phyloP scores from a whole-genome alignment of 805 yeast genomes.

The Candida odintsovae region DNA sequence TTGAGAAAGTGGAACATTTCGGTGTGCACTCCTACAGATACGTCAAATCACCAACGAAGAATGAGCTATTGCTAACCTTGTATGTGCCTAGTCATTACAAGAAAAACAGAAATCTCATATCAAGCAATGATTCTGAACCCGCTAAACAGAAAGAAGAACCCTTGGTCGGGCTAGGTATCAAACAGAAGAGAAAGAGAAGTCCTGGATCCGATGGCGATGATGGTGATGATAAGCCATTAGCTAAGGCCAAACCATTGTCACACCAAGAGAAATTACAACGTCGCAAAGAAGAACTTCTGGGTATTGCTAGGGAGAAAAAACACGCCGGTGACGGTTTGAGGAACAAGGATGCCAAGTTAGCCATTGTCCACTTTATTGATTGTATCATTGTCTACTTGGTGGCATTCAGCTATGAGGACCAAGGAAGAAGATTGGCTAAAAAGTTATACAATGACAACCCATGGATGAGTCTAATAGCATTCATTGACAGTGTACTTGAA shows the following conservation, averaged over 20 bases:
- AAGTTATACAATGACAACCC: constrained; percentile 9
- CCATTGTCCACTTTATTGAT: constrained; percentile 13
- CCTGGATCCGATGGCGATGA: not conserved
- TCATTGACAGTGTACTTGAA: constrained; percentile 11
- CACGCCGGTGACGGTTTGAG: constrained; percentile 15
- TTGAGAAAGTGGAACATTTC: constrained; percentile 6
- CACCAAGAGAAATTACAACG: not conserved
- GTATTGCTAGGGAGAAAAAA: constrained; percentile 8
- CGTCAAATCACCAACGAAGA: not conserved
- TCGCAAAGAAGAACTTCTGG: constrained; percentile 1
- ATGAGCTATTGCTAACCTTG: constrained; percentile 7
- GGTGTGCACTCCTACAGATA: constrained; percentile 10
- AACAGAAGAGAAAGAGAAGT: not conserved
- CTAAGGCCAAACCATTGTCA: not conserved
- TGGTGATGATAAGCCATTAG: not conserved
- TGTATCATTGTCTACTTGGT: constrained; percentile 16
- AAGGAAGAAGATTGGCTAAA: constrained; percentile 8
- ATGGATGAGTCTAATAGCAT: constrained; percentile 15
- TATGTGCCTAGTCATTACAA: constrained; percentile 13
- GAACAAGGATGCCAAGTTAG: constrained; percentile 1
- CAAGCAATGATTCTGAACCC: not conserved
- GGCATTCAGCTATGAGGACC: constrained; percentile 19
- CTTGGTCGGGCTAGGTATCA: constrained; percentile 1
- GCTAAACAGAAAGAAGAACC: not conserved
- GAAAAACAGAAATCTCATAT: not conserved